phyloP scores from a whole-genome alignment of 192 early-diverging fungal genomes.

The Coemansia sp. region DNA sequence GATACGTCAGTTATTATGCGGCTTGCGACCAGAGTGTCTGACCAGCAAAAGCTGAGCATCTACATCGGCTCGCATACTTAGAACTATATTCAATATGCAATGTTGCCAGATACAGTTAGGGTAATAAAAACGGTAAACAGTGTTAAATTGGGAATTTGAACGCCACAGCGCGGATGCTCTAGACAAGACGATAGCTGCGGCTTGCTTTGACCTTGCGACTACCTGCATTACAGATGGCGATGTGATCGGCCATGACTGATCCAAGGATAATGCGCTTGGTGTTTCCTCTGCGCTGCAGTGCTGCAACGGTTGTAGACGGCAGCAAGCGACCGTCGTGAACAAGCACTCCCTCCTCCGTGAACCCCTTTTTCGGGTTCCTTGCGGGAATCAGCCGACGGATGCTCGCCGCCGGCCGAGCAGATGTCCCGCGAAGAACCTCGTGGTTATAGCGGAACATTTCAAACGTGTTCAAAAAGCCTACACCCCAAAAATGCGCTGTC shows the following conservation, averaged over 20 bases:
- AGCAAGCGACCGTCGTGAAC: constrained; percentile 33
- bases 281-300: constrained; percentile 22
- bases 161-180: too few relatives aligned
- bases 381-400: constrained; percentile 31
- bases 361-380: constrained; percentile 13
- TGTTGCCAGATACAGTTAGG: too few relatives aligned
- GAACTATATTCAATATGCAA: too few relatives aligned
- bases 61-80: constrained; percentile 29
- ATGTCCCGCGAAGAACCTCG: constrained; percentile 36
- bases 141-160: too few relatives aligned
- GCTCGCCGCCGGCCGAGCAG: constrained; percentile 34
- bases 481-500: too few relatives aligned
- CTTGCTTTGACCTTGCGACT: background rate
- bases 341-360: constrained; percentile 38
- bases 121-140: background rate
- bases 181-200: background rate
- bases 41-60: constrained; percentile 33
- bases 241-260: constrained; percentile 48
- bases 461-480: constrained; percentile 52
- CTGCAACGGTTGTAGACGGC: constrained; percentile 40
- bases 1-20: constrained; percentile 21
- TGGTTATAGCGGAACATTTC: constrained; percentile 52
- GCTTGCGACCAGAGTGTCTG: constrained; percentile 17
- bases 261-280: constrained; percentile 39
- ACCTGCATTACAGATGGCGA: constrained; percentile 36